phyloP scores from a whole-genome alignment of 2,329 filamentous ascomycete species.

The Epichloe coenophiala region DNA sequence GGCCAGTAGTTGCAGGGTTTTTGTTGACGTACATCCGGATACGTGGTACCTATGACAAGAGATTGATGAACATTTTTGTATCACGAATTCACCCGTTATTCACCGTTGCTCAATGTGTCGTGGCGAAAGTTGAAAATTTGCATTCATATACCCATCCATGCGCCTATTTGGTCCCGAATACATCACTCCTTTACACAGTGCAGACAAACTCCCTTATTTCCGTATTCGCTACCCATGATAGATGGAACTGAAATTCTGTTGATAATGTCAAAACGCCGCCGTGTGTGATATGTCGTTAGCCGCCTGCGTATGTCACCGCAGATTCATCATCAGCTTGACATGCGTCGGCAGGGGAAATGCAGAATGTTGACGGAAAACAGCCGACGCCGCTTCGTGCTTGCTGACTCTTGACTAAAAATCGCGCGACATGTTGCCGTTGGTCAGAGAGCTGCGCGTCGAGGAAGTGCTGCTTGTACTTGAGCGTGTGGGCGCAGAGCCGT shows the following conservation, averaged over 20 bases:
- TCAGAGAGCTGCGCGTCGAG: constrained; percentile 8
- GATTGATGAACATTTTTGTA: too few relatives aligned
- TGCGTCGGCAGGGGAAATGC: too few relatives aligned
- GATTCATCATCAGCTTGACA: too few relatives aligned
- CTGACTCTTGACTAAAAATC: constrained; percentile 7
- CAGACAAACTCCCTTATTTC: neutral
- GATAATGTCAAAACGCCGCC: constrained; percentile 1
- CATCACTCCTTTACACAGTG: neutral
- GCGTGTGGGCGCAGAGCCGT: constrained; percentile 17
- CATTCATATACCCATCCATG: neutral
- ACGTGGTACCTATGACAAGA: too few relatives aligned
- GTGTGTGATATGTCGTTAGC: neutral
- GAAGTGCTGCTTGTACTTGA: constrained; percentile 9
- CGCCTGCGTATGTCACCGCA: neutral
- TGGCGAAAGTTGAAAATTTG: neutral
- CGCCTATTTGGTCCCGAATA: neutral
- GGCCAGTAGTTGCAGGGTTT: rapidly evolving
- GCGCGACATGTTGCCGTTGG: constrained; percentile 16
- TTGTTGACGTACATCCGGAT: too few relatives aligned
- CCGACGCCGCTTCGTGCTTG: too few relatives aligned
- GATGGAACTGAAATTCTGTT: neutral
- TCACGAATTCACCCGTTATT: too few relatives aligned
- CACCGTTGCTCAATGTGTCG: neutral
- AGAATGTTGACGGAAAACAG: too few relatives aligned
- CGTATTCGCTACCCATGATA: neutral